Evolutionary conservation across 768 basidiomycete genomes (phyloP), one percentile per base, ranked within the genome.

Genomic region (Mycena sanguinolenta): DNA sequence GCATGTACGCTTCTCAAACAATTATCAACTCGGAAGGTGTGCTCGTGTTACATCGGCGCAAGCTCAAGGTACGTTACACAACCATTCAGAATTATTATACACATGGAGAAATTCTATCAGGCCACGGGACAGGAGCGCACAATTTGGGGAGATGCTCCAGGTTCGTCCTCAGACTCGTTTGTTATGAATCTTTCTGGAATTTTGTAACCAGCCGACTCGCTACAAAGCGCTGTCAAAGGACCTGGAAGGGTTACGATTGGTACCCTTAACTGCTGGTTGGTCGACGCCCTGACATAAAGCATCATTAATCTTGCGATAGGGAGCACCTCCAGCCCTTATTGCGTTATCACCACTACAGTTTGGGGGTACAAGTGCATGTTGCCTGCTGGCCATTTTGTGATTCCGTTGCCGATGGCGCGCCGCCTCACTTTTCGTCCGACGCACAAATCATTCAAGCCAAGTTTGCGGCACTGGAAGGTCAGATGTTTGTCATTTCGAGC

Each of bases 241-340:
- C 70, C 70, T 2, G 57, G 57, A 2, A 71, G 73, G 27, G 60
- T 52, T 3, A 64, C 38, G 3, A 52, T 74, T 32, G 71, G 71
- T 38, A 50, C 53, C 27, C 34, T 74, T 3, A 72, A 67, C 25
- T 74, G 73, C 67, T 74, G 73, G 73, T 73, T 25, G 55, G n/a
- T 49, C n/a, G n/a, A n/a, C n/a, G n/a, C n/a, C n/a, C n/a, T 19
- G 25, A 46, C 5, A n/a, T 46, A 19, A 2, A 58, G 14, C 23
- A 16, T 17, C 5, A 6, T 38, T 58, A 25, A 38, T 25, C 13
- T 1, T 4, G 14, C 16, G 30, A 9, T 32, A 73, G 73, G 73
- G 74, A 75, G 63, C 72, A 75, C 38, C 66, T 73, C 8, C 74
- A 75, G 46, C 74, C 74, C 4, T 58, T 75, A 28, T 38, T 75